Base-by-base conservation (phyloP, 164 flowering plant species). In the Chimonanthus praecox region DNA sequence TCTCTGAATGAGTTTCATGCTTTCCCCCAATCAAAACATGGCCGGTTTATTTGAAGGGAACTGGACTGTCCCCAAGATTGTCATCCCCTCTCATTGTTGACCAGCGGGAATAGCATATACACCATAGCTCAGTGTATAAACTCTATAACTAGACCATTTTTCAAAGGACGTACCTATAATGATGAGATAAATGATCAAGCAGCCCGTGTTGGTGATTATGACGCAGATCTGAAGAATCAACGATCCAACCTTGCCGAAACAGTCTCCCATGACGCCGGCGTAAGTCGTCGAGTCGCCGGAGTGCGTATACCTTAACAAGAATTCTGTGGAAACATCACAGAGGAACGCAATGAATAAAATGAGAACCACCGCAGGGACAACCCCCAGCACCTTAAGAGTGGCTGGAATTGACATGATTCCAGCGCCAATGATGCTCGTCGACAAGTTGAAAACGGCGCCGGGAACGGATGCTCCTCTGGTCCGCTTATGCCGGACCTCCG, bases 341-440 rank as follows among this genome's bases (percentile, higher is more conserved):
- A 94, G 82, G 67, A 85, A 58, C 3, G 89, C 97, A 33, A 96
- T 75, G 62, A 79, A 10, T 61, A 87, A 49, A 43, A 94, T 90
- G 33, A 92, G 78, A 4, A 75, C 13, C 10, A 92, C 68, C 11
- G 95, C 93, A 13, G 98, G 98, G 8, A 86, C 11, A 0, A 91
- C 85, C 0, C 99, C 99, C 11, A 96, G 74, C 6, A 94, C 94
- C 82, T 94, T 94, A 5, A 94, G 76, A 1, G 97, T 89, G 2
- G 95, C 98, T 61, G 99, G 99, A 61, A 95, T 88, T 4, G 99
- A 92, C 99, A 95, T 95, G 62, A 94, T 91, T 44, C 98, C 98
- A 9, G 99, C 99, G 0, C 99, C 99, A 60, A 96, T 85, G 58
- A 92, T 91, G 81, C 89, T 92, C 6, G 99, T 93, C 1, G 99